Evolutionary conservation across 495 filamentous ascomycete genomes (phyloP).

Genomic region (Penicillium daleae): DNA sequence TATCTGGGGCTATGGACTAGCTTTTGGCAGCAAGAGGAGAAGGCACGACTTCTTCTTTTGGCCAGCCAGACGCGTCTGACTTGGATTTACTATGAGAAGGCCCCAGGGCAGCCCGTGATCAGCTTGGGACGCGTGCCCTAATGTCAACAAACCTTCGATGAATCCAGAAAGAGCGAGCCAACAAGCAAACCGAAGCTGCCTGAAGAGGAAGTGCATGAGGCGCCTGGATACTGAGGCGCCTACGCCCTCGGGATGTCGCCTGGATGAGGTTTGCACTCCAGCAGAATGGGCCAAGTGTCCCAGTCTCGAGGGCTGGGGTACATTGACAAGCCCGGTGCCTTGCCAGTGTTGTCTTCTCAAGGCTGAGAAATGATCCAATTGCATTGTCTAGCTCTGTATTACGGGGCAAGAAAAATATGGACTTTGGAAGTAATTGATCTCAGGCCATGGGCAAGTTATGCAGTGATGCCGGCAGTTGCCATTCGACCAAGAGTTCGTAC

Average conservation of each 20-base stretch:
- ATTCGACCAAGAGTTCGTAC: not conserved
- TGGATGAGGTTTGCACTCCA: not conserved
- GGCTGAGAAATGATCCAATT: not conserved
- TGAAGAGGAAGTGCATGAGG: not conserved
- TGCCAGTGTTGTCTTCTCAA: not conserved
- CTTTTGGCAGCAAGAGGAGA: not conserved
- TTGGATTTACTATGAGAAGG: not conserved
- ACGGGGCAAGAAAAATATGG: not conserved
- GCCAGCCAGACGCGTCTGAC: not conserved
- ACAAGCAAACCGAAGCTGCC: not conserved
- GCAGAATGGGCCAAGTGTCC: not conserved
- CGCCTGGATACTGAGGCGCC: constrained; percentile 4
- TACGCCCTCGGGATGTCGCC: not conserved
- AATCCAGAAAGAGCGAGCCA: not conserved
- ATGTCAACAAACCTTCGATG: not conserved
- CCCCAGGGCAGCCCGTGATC: not conserved
- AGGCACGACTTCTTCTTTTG: not conserved
- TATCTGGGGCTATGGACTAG: not conserved
- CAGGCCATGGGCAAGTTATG: no score
- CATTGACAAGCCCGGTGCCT: not conserved
- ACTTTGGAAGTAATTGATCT: not conserved
- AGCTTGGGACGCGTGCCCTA: not conserved
- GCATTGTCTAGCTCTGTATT: not conserved
- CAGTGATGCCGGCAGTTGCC: not conserved
- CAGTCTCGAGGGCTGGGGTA: not conserved